phyloP scores from a whole-genome alignment of 495 filamentous ascomycete genomes.

The Aspergillus indologenus region DNA sequence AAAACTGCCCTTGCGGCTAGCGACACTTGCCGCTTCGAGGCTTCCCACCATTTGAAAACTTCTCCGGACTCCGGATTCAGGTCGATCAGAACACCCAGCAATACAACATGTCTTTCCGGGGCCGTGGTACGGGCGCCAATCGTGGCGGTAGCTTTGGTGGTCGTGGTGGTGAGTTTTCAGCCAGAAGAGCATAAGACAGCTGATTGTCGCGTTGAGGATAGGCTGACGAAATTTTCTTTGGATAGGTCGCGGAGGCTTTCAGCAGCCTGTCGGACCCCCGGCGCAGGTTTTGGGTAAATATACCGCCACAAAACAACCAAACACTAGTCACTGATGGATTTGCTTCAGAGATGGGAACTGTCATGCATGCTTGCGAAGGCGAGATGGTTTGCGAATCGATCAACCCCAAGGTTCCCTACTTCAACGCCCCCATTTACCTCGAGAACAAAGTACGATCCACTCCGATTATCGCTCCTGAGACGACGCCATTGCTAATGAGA shows the following conservation, averaged over 20 bases:
- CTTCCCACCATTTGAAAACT: conserved; percentile 51
- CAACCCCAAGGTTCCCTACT: conserved; percentile 95
- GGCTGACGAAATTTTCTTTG: conserved; percentile 43
- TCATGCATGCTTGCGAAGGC: conserved; percentile 91
- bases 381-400: conserved; percentile 93
- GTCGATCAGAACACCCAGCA: conserved; percentile 26
- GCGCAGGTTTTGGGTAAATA: conserved; percentile 60
- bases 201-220: conserved; percentile 9
- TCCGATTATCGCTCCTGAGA: background rate
- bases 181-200: conserved; percentile 10
- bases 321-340: conserved; percentile 21
- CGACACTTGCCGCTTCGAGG: conserved; percentile 48
- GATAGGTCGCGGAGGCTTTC: conserved; percentile 61
- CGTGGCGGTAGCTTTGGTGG: conserved; percentile 48
- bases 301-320: background rate
- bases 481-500: conserved; percentile 5
- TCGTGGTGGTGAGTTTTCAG: conserved; percentile 36
- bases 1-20: conserved; percentile 44
- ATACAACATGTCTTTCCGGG: conserved; percentile 53
- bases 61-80: conserved; percentile 33
- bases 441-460: conserved; percentile 79
- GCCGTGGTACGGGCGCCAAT: conserved; percentile 48
- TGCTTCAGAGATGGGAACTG: conserved; percentile 77
- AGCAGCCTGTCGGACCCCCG: conserved; percentile 63
- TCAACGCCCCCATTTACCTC: conserved; percentile 97